Conservation (phyloP, 2,329 filamentous ascomycete species). For the Aspergillus sclerotialis region DNA sequence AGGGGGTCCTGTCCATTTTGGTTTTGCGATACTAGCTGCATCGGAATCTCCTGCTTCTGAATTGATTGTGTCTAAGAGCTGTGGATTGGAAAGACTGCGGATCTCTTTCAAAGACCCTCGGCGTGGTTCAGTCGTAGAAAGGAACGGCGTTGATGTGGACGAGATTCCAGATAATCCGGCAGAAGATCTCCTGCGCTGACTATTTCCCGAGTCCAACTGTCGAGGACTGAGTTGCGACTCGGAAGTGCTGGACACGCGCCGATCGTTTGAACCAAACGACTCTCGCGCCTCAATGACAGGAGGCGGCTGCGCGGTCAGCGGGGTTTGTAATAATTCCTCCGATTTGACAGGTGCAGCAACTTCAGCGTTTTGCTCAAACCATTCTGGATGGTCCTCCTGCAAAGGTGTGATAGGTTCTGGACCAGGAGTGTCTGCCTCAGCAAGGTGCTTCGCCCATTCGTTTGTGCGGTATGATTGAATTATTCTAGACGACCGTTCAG, state of each 20-base stretch:
- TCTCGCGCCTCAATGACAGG: conserved; percentile 22
- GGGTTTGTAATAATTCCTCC: conserved; percentile 58
- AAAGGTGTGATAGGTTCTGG: conserved; percentile 44
- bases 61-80: conserved; percentile 12
- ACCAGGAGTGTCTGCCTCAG: conserved; percentile 65
- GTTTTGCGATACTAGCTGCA: conserved; percentile 9
- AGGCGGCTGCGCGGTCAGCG: conserved; percentile 44
- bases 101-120: conserved; percentile 2
- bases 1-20: conserved; percentile 21
- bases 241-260: neutral
- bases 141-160: conserved; percentile 4
- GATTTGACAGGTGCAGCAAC: conserved; percentile 56
- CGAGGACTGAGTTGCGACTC: neutral
- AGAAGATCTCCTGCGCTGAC: conserved; percentile 6
- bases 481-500: conserved; percentile 65
- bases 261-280: conserved; percentile 5
- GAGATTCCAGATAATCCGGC: conserved; percentile 4
- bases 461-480: conserved; percentile 82
- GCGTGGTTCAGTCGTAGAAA: conserved; percentile 4
- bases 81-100: conserved; percentile 14
- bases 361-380: conserved; percentile 37
- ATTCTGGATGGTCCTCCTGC: conserved; percentile 27
- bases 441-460: conserved; percentile 91
- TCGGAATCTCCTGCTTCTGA: conserved; percentile 10
- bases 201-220: neutral